Evolutionary conservation across 768 basidiomycete species (phyloP), one percentile per base, ranked within the genome.

Genomic region (Gyrodon lividus): DNA sequence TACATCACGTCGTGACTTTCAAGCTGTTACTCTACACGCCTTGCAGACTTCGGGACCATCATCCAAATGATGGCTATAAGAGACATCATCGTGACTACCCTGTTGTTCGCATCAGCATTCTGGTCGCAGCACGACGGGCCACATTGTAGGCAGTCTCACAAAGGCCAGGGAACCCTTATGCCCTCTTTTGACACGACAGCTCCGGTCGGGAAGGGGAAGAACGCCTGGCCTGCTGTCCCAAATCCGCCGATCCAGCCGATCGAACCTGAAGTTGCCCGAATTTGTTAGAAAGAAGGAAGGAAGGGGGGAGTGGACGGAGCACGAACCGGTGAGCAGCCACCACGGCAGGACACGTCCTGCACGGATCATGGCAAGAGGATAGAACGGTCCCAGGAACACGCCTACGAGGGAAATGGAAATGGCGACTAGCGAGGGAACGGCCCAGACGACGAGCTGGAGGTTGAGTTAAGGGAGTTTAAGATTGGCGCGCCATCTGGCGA

Each of bases 361-460:
- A 23, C 55, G 52, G 37, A 58, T 57, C 39, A 70, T 65, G 37
- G 65, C 61, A 17, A 71, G 55, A 2, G 69, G 70, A 52, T 72
- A 74, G 54, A 74, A 63, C 12, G n/a, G 72, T 73, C 5, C 73
- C 76, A 49, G 17, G n/a, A n/a, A n/a, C n/a, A 76, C 37, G 19
- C 76, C 76, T 28, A 74, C 57, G 28, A 78, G 52, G 8, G 71
- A 63, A 35, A 78, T 5, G 67, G 67, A 7, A 76, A n/a, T n/a
- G n/a, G n/a, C n/a, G n/a, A n/a, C n/a, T n/a, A n/a, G n/a, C n/a
- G n/a, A n/a, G n/a, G n/a, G n/a, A n/a, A n/a, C n/a, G n/a, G n/a
- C n/a, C n/a, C n/a, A n/a, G n/a, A n/a, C n/a, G n/a, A n/a, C n/a
- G n/a, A n/a, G n/a, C n/a, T n/a, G n/a, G n/a, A n/a, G n/a, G n/a